Percentiles rank a stretch among this genome's conserved stretches.
These are phyloP conservation scores for Gelatoporia subvermispora DNA, from an alignment of 768 basidiomycete species.

Conservation along the genomic window DNA sequence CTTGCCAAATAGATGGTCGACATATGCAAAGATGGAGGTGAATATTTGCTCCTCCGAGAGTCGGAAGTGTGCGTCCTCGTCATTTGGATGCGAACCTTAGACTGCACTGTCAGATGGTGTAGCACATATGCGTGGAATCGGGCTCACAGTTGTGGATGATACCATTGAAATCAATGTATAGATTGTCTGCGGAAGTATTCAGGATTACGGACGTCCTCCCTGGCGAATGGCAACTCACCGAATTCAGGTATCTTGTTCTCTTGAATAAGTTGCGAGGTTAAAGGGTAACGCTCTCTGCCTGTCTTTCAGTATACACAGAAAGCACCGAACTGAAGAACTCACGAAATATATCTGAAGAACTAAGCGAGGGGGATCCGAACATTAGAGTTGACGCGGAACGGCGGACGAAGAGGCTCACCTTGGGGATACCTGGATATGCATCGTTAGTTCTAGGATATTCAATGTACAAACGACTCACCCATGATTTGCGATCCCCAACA, in stretches of 20 bases:
- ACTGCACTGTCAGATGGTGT: neutral
- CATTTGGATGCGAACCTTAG: constrained; percentile 90
- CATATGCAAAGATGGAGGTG: constrained; percentile 94
- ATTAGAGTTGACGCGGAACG: constrained; percentile 1
- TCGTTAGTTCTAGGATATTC: no score
- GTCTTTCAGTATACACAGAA: constrained; percentile 1
- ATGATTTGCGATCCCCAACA: no score
- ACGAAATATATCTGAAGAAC: constrained; percentile 98
- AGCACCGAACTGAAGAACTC: constrained; percentile 24
- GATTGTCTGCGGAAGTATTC: constrained; percentile 53
- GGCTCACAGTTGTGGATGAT: constrained; percentile 77
- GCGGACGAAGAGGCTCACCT: constrained; percentile 28
- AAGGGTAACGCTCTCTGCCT: constrained; percentile 88
- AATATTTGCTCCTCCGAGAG: constrained; percentile 97
- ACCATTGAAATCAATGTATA: constrained; percentile 93
- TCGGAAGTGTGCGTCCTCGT: constrained; percentile 92
- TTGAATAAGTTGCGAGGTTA: constrained; percentile 95
- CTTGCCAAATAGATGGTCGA: constrained; percentile 93
- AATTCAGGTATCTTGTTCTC: constrained; percentile 99
- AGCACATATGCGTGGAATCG: neutral
- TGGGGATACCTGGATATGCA: constrained; percentile 45
- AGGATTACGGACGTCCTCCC: neutral
- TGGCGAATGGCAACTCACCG: constrained; percentile 42
- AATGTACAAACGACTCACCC: no score
- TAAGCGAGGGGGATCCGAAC: constrained; percentile 27